Conservation (phyloP, 768 basidiomycete species). For the Pleurotus salmoneostramineus region DNA sequence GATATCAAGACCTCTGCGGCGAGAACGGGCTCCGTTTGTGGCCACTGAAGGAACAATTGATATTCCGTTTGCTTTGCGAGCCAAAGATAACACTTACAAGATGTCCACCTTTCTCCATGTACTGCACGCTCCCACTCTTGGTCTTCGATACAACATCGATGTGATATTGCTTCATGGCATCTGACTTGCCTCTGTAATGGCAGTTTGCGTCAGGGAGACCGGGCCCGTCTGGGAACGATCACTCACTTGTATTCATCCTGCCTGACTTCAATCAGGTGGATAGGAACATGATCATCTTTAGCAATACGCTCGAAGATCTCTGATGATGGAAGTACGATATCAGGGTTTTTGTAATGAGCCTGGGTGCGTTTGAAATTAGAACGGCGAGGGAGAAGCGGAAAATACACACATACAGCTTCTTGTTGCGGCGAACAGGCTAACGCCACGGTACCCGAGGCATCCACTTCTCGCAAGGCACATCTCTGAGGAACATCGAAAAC, state of each 20-base stretch:
- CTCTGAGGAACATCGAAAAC: background rate
- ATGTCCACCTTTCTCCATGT: constrained; percentile 16
- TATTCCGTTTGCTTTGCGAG: too few relatives aligned
- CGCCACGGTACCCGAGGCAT: constrained; percentile 12
- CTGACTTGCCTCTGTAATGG: constrained; percentile 9
- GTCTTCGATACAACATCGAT: constrained; percentile 9
- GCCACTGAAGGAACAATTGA: background rate
- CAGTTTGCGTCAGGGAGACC: too few relatives aligned
- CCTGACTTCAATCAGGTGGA: constrained; percentile 13
- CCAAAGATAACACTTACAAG: constrained; percentile 11
- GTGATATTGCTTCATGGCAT: constrained; percentile 15
- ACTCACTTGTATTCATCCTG: constrained; percentile 16
- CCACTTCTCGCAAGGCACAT: constrained; percentile 9
- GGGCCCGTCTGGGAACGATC: background rate
- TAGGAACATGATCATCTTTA: constrained; percentile 11
- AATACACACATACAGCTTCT: constrained; percentile 11
- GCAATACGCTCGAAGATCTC: constrained; percentile 13
- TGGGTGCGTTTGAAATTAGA: background rate
- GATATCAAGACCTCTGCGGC: constrained; percentile 1
- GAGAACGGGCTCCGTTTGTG: constrained; percentile 1
- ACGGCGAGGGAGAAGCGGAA: background rate
- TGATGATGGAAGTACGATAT: constrained; percentile 11
- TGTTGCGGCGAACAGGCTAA: constrained; percentile 12
- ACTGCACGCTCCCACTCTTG: constrained; percentile 12
- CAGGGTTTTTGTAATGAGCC: constrained; percentile 14